Conservation (phyloP, 2,329 filamentous ascomycete genomes). For the Sporothrix sp. region DNA sequence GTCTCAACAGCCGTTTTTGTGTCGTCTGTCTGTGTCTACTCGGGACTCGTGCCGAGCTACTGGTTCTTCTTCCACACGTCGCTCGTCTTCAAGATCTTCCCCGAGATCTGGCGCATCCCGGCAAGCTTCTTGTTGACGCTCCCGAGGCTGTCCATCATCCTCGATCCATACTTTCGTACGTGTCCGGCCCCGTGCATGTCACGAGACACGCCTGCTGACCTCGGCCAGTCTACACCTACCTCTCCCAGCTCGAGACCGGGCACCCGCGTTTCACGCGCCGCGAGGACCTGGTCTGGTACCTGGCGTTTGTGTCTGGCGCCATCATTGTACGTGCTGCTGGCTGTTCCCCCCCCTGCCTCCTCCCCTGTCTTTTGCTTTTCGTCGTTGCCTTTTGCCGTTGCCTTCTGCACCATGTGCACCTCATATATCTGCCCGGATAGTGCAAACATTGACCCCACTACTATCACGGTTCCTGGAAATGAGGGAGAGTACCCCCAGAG, state of each 20-base stretch:
- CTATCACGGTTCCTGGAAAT: slow-evolving; percentile 77
- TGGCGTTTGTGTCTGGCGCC: slow-evolving; percentile 59
- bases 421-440: slow-evolving; percentile 75
- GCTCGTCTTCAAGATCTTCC: slow-evolving; percentile 45
- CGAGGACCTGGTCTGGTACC: slow-evolving; percentile 72
- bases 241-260: slow-evolving; percentile 61
- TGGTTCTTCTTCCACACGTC: slow-evolving; percentile 46
- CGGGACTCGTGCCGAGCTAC: slow-evolving; percentile 40
- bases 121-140: slow-evolving; percentile 35
- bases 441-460: slow-evolving; percentile 44
- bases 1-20: slow-evolving; percentile 54
- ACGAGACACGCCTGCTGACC: too few species aligned
- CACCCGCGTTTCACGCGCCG: slow-evolving; percentile 63
- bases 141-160: slow-evolving; percentile 42
- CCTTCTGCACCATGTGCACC: slow-evolving; percentile 31
- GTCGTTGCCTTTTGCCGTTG: too few species aligned
- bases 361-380: slow-evolving; percentile 1
- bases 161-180: slow-evolving; percentile 66
- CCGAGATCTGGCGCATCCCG: slow-evolving; percentile 35
- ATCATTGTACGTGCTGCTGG: slow-evolving; percentile 62
- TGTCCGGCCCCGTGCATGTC: too few species aligned
- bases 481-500: slow-evolving; percentile 70
- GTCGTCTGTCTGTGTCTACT: slow-evolving; percentile 52
- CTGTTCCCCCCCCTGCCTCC: slow-evolving; percentile 19
- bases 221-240: slow-evolving; percentile 72